Evolutionary conservation across 1,284 basidiomycete species (phyloP).

Genomic region (Mixia osmundae): DNA sequence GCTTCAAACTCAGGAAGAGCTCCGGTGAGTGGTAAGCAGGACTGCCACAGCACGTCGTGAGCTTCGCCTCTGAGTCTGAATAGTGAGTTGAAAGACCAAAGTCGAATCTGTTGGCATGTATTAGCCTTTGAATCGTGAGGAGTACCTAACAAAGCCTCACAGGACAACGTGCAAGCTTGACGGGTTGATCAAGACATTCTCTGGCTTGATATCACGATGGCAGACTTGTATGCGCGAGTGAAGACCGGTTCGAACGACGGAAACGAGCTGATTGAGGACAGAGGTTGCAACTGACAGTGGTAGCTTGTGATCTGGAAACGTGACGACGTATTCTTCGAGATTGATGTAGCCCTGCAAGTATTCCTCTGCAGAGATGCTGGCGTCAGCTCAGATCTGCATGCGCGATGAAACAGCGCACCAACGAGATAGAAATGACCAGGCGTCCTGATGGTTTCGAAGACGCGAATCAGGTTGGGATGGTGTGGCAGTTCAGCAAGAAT

Average conservation of each 20-base stretch:
- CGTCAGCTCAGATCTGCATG: background rate
- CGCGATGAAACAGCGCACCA: slow-evolving; percentile 17
- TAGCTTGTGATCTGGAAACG: slow-evolving; percentile 15
- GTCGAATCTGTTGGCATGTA: too few relatives aligned
- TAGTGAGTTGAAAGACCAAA: slow-evolving; percentile 33
- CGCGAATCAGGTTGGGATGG: slow-evolving; percentile 31
- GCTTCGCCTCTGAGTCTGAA: slow-evolving; percentile 29
- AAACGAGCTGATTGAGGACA: slow-evolving; percentile 31
- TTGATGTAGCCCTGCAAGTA: slow-evolving; percentile 27
- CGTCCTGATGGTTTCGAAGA: slow-evolving; percentile 30
- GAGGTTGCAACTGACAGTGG: slow-evolving; percentile 19
- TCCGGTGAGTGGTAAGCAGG: slow-evolving; percentile 28
- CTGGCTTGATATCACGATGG: slow-evolving; percentile 32
- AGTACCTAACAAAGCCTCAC: too few relatives aligned
- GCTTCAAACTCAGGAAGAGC: slow-evolving; percentile 28
- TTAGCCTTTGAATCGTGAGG: too few relatives aligned
- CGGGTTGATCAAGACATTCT: slow-evolving; percentile 25
- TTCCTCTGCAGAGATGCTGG: slow-evolving; percentile 22
- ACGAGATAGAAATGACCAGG: slow-evolving; percentile 34
- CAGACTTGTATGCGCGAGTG: slow-evolving; percentile 29
- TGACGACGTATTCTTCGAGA: slow-evolving; percentile 17
- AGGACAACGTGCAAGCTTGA: slow-evolving; percentile 24
- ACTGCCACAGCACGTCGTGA: slow-evolving; percentile 32
- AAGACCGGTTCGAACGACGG: slow-evolving; percentile 28
- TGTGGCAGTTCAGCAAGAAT: slow-evolving; percentile 30